phyloP scores from a whole-genome alignment of 2,329 filamentous ascomycete species.

The Polytolypa hystricis region DNA sequence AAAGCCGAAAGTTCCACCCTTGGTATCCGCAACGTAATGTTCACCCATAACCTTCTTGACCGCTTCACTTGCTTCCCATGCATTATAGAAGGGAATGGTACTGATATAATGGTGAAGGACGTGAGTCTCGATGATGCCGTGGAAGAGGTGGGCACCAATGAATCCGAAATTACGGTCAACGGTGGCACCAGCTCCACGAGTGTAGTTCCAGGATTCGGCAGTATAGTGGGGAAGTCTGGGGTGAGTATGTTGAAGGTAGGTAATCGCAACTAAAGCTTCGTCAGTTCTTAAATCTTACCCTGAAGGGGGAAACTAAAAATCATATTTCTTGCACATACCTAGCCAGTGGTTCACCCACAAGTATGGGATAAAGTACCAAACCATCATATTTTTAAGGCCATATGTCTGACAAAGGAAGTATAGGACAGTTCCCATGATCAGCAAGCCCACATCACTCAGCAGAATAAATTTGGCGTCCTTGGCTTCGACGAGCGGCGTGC shows the following conservation, averaged over 20 bases:
- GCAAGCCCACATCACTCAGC: constrained; percentile 73
- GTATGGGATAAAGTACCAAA: constrained; percentile 95
- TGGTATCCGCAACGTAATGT: constrained; percentile 79
- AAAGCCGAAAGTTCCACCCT: constrained; percentile 72
- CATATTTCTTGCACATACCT: constrained; percentile 50
- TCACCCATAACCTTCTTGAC: constrained; percentile 91
- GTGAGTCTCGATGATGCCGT: constrained; percentile 96
- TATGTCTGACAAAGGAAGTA: constrained; percentile 62
- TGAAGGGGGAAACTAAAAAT: constrained; percentile 10
- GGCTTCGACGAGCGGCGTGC: constrained; percentile 80
- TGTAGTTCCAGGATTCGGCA: constrained; percentile 77
- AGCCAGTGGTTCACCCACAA: constrained; percentile 99
- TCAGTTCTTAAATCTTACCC: neutral
- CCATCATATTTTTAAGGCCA: constrained; percentile 73
- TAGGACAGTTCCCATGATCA: constrained; percentile 51
- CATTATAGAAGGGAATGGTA: constrained; percentile 93
- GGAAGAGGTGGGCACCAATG: constrained; percentile 78
- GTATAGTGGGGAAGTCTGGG: constrained; percentile 88
- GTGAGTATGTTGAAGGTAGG: constrained; percentile 94
- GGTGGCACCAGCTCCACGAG: constrained; percentile 85
- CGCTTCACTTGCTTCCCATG: constrained; percentile 85
- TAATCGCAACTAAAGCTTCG: constrained; percentile 68
- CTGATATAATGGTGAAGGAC: constrained; percentile 96
- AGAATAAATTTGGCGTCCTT: constrained; percentile 81
- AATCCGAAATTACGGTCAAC: constrained; percentile 97